Percentiles rank a stretch among this genome's conserved stretches.
Conservation (phyloP, 2,329 filamentous ascomycete genomes). For the Bipolaris zeicola region DNA sequence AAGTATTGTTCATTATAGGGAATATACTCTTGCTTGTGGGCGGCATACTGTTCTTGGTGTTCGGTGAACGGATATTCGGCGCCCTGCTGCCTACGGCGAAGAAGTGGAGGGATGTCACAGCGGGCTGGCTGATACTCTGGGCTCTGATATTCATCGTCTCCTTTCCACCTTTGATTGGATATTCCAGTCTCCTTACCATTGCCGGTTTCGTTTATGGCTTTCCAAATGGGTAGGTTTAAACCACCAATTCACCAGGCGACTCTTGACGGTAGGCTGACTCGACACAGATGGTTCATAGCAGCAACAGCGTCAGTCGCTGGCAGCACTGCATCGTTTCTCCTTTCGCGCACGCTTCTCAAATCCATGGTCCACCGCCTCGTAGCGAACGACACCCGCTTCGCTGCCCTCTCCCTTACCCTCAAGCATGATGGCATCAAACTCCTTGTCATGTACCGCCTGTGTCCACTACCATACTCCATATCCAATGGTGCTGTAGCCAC, state of each 20-base stretch:
- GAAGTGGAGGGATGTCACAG: constrained; percentile 74
- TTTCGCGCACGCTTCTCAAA: constrained; percentile 78
- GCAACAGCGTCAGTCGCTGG: constrained; percentile 79
- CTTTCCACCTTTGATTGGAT: constrained; percentile 87
- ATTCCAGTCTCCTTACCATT: constrained; percentile 75
- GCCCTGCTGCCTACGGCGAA: constrained; percentile 74
- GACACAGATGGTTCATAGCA: constrained; percentile 79
- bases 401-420: constrained; percentile 84
- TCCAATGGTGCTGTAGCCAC: constrained; percentile 95
- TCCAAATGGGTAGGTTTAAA: constrained; percentile 66
- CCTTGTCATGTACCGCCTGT: constrained; percentile 88
- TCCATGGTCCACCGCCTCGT: constrained; percentile 80
- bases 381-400: constrained; percentile 82
- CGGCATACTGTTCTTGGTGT: constrained; percentile 72
- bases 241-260: constrained; percentile 19
- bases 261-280: constrained; percentile 2
- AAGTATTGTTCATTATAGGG: constrained; percentile 61
- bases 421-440: constrained; percentile 89
- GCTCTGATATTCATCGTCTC: constrained; percentile 74
- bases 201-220: constrained; percentile 74
- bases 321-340: constrained; percentile 77
- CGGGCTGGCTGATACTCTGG: constrained; percentile 79
- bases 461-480: constrained; percentile 88
- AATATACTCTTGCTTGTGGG: constrained; percentile 60
- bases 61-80: constrained; percentile 79